Percentiles rank a stretch among this genome's conserved stretches.
These are phyloP conservation scores for Sporisorium graminicola DNA, from an alignment of 1,284 basidiomycete species.

Conservation along the genomic window DNA sequence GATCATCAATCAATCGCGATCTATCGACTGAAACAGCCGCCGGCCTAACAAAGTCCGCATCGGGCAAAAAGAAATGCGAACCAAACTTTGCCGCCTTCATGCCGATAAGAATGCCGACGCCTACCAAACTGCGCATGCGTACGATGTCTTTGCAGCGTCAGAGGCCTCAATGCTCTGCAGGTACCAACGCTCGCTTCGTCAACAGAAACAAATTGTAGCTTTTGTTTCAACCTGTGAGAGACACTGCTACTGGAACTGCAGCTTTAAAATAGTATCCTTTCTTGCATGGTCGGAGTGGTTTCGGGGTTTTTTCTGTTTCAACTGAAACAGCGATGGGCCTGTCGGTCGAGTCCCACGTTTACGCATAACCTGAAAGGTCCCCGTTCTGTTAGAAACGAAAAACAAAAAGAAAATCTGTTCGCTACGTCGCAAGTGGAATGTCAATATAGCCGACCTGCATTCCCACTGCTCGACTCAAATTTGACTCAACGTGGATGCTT, in stretches of 20 bases:
- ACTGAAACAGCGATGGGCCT: background rate
- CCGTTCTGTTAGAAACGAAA: conserved; percentile 3
- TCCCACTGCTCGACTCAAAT: background rate
- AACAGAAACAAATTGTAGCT: background rate
- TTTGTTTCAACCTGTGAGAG: background rate
- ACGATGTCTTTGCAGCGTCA: background rate
- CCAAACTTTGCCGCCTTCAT: too few species aligned
- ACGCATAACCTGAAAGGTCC: conserved; percentile 27
- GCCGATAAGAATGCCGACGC: conserved; percentile 2
- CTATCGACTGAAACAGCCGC: background rate
- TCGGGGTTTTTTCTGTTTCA: background rate
- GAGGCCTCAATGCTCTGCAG: background rate
- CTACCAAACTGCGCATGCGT: background rate
- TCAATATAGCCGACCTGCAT: background rate
- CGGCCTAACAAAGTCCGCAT: background rate
- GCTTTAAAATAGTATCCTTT: background rate
- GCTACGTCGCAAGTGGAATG: conserved; percentile 11
- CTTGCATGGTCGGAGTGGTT: background rate
- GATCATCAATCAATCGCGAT: background rate
- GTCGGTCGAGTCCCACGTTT: background rate
- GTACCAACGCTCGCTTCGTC: background rate
- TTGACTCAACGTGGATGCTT: background rate
- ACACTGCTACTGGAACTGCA: background rate
- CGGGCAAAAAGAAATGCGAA: background rate
- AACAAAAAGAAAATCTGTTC: background rate